Percentiles rank a stretch among this genome's conserved stretches.
phyloP scores from a whole-genome alignment of 805 yeast genomes.

The Lipomyces yamadae region DNA sequence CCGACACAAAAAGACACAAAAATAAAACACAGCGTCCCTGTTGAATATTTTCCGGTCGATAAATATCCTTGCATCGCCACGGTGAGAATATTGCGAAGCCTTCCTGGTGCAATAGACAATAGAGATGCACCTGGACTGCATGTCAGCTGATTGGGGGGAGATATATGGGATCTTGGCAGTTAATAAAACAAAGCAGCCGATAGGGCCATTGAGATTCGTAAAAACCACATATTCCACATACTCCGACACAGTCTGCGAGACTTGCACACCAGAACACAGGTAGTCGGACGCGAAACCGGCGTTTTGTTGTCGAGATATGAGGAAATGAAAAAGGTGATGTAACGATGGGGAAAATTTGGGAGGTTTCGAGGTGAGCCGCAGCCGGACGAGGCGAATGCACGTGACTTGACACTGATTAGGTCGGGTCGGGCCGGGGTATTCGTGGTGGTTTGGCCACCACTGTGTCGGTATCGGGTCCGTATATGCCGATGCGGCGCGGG shows the following conservation, averaged over 20 bases:
- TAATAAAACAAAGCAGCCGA: neutral
- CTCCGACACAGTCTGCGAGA: neutral
- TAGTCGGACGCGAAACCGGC: neutral
- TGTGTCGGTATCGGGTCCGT: no score
- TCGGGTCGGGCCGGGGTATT: no score
- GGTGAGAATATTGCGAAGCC: no score
- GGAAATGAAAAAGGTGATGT: neutral
- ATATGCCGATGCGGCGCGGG: neutral
- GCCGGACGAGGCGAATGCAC: conserved; percentile 8
- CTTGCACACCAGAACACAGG: neutral
- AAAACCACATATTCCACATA: neutral
- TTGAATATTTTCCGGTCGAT: no score
- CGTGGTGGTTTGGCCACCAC: no score
- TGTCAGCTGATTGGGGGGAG: neutral
- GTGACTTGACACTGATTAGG: conserved; percentile 4
- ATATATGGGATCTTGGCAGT: no score
- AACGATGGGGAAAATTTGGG: conserved; percentile 7
- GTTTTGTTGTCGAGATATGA: neutral
- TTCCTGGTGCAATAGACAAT: neutral
- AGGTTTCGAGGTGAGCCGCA: conserved; percentile 2
- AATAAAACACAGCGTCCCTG: no score
- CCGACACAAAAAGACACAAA: no score
- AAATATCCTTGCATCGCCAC: no score
- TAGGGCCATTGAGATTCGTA: neutral
- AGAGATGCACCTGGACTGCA: neutral